Percentiles rank a stretch among this genome's conserved stretches.
Conservation (phyloP, 805 yeast species). For the Candida ortonii region DNA sequence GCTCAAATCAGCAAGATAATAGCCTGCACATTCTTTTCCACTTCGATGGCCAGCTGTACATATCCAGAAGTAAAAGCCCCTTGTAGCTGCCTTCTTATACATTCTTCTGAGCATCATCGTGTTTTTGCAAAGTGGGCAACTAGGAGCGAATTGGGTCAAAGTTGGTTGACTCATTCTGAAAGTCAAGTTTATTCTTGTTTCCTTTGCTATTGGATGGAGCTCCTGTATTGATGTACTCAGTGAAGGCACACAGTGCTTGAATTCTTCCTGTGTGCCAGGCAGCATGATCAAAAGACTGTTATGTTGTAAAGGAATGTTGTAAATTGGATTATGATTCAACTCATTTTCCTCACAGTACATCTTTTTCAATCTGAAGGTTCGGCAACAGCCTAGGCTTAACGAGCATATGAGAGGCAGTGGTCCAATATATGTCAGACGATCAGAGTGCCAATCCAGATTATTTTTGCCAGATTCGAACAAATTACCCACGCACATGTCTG, state of each 20-base stretch:
- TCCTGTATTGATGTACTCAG: slow-evolving; percentile 36
- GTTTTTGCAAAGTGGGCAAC: slow-evolving; percentile 39
- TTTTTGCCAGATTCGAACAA: slow-evolving; percentile 47
- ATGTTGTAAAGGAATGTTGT: slow-evolving; percentile 63
- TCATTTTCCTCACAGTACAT: slow-evolving; percentile 25
- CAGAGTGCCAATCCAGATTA: slow-evolving; percentile 74
- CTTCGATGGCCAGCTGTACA: slow-evolving; percentile 49
- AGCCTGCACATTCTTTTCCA: slow-evolving; percentile 44
- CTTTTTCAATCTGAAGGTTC: slow-evolving; percentile 61
- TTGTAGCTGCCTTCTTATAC: slow-evolving; percentile 40
- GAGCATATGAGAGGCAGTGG: slow-evolving; percentile 70
- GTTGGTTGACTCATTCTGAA: slow-evolving; percentile 51
- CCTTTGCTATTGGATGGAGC: slow-evolving; percentile 46
- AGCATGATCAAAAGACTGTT: slow-evolving; percentile 71
- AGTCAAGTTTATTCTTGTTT: slow-evolving; percentile 60
- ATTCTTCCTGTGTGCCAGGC: slow-evolving; percentile 76
- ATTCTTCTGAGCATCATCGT: slow-evolving; percentile 58
- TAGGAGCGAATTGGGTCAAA: slow-evolving; percentile 37
- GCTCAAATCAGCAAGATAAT: slow-evolving; percentile 49
- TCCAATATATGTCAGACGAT: slow-evolving; percentile 67
- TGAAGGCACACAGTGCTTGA: slow-evolving; percentile 61
- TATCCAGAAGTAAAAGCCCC: slow-evolving; percentile 66
- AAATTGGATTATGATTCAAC: slow-evolving; percentile 34
- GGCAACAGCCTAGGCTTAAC: slow-evolving; percentile 62
- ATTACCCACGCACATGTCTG: slow-evolving; percentile 55